Percentiles rank a stretch among this genome's conserved stretches.
phyloP scores from a whole-genome alignment of 306 rosid genomes.

The Gleditsia sinensis region DNA sequence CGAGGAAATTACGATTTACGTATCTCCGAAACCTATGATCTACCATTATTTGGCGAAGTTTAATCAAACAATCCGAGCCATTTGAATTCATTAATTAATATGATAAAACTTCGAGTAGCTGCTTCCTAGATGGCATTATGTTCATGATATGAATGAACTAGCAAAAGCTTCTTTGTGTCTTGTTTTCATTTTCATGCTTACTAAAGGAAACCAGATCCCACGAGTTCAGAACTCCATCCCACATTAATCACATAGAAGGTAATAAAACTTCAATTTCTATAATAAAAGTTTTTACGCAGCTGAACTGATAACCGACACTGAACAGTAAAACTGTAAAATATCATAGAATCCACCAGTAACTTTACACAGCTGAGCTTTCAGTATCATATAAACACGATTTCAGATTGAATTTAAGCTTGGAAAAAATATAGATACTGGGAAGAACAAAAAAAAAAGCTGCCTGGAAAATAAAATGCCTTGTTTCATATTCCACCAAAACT shows the following conservation, averaged over 20 bases:
- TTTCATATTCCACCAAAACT: conserved; percentile 15
- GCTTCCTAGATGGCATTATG: conserved; percentile 6
- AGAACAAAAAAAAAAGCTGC: no score
- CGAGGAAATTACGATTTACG: conserved; percentile 6
- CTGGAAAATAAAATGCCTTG: conserved; percentile 12
- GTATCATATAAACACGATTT: neutral
- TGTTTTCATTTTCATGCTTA: neutral
- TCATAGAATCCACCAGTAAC: conserved; percentile 9
- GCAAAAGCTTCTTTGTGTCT: conserved; percentile 1
- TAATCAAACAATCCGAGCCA: conserved; percentile 28
- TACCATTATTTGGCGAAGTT: conserved; percentile 9
- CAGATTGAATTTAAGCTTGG: neutral
- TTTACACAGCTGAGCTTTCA: neutral
- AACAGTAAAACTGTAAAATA: neutral
- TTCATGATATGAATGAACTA: neutral
- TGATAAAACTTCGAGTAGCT: neutral
- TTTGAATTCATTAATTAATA: neutral
- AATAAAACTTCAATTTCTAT: conserved; percentile 24
- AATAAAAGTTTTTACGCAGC: neutral
- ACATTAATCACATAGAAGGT: neutral
- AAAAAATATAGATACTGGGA: neutral
- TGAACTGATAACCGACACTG: neutral
- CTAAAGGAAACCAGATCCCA: neutral
- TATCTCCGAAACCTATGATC: conserved; percentile 26
- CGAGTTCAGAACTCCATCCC: neutral